Evolutionary conservation across 257 asterid species (phyloP).

Genomic region (Lithospermum erythrorhizon): DNA sequence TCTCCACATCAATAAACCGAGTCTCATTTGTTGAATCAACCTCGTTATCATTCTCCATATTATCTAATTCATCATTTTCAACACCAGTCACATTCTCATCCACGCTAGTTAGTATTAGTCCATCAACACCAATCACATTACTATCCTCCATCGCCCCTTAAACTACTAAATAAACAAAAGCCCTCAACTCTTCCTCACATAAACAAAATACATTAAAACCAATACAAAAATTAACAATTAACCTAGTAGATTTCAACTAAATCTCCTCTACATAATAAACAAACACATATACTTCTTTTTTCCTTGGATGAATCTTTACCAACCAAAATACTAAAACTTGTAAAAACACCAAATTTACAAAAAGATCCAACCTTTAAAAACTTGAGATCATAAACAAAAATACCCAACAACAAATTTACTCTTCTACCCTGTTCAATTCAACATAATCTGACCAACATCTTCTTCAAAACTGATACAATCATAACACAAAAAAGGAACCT

Average conservation of each 20-base stretch:
- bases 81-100: conserved; percentile 7
- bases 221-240: not conserved
- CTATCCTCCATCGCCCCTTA: conserved; percentile 18
- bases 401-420: too few relatives aligned
- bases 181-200: not conserved
- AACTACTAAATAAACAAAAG: conserved; percentile 9
- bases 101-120: conserved; percentile 10
- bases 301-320: too few relatives aligned
- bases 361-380: not conserved
- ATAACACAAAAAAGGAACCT: too few relatives aligned
- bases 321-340: too few relatives aligned
- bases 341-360: too few relatives aligned
- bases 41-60: conserved; percentile 11
- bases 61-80: conserved; percentile 13
- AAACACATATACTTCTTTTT: too few relatives aligned
- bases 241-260: too few relatives aligned
- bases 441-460: too few relatives aligned
- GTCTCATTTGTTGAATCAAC: conserved; percentile 13
- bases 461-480: too few relatives aligned
- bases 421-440: too few relatives aligned
- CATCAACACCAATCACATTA: not conserved
- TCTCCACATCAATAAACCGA: conserved; percentile 49
- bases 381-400: not conserved
- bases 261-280: too few relatives aligned
- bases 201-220: conserved; percentile 2